Evolutionary conservation across 371 early-diverging fungal genomes (phyloP).

Genomic region (Mucor lusitanicus): DNA sequence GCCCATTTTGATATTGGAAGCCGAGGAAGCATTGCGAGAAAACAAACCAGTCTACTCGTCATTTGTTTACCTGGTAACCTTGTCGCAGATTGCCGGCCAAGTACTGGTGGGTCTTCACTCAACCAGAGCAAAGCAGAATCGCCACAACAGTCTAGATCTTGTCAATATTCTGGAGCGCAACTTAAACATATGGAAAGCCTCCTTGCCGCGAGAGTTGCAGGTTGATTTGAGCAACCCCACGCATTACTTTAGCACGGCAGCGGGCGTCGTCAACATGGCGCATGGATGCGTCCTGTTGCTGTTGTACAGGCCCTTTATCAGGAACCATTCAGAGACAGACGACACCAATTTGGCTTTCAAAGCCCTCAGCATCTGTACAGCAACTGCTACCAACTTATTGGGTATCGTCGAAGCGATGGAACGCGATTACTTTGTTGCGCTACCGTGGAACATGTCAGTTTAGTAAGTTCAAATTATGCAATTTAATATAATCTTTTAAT

Average conservation of each 20-base stretch:
- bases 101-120: conserved; percentile 34
- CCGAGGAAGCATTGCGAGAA: conserved; percentile 18
- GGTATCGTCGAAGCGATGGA: conserved; percentile 20
- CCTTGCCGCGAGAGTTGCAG: conserved; percentile 23
- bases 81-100: conserved; percentile 36
- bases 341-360: conserved; percentile 26
- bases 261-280: conserved; percentile 12
- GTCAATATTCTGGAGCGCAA: conserved; percentile 28
- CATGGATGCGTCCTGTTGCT: conserved; percentile 13
- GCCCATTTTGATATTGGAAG: conserved; percentile 25
- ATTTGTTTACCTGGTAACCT: conserved; percentile 30
- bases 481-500: background rate
- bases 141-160: conserved; percentile 20
- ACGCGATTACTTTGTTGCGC: conserved; percentile 8
- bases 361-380: conserved; percentile 34
- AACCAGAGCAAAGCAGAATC: conserved; percentile 22
- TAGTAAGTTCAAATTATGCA: conserved; percentile 29
- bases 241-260: background rate
- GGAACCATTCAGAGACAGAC: background rate
- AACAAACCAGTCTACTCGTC: conserved; percentile 21
- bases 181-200: conserved; percentile 32
- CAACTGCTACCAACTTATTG: conserved; percentile 30
- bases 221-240: conserved; percentile 1
- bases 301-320: conserved; percentile 24
- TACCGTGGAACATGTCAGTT: conserved; percentile 40